Base-by-base conservation (phyloP, 495 filamentous ascomycete species). In the Trichoderma gamsii region DNA sequence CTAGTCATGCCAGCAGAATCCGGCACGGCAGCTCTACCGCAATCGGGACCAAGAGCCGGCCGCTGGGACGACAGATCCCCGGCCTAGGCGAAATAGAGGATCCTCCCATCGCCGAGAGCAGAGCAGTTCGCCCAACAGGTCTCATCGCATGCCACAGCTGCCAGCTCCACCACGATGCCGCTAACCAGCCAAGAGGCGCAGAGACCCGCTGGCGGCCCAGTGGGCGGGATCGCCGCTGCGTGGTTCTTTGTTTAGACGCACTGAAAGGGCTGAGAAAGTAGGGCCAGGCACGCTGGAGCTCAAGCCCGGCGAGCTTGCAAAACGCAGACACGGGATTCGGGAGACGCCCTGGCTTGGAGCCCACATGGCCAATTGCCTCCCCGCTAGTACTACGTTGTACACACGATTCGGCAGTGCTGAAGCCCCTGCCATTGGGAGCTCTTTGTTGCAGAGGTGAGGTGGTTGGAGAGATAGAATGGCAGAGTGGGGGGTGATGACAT, bases 1-100 rank as follows among this genome's bases (percentile, higher is more conserved):
- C 44, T n/a, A n/a, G n/a, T 49, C 13, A 49, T 49, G 44, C 44
- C 4, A 49, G 18, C 5, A 16, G 15, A 56, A 21, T 21, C 51
- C n/a, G 51, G 51, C 51, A 25, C 51, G 51, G 51, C 51, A 56
- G 51, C 51, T 25, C 51, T 56, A 56, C 51, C 51, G 43, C n/a
- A 56, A 56, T 56, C 51, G 51, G 51, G n/a, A 7, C 8, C 51
- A n/a, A 25, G 21, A 25, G 3, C 51, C 51, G 44, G 44, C 44
- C 44, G 44, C 44, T 49, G 44, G 15, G n/a, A n/a, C 44, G 44
- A 49, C 44, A n/a, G 51, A 56, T 56, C 51, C 51, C 51, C 51
- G 16, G n/a, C 51, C 51, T n/a, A 49, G n/a, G 1, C 44, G 15
- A 15, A 49, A 49, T 4, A n/a, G 44, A 49, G 44, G n/a, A 49